Base-by-base conservation (phyloP, 495 filamentous ascomycete species). In the Aspergillus steynii region DNA sequence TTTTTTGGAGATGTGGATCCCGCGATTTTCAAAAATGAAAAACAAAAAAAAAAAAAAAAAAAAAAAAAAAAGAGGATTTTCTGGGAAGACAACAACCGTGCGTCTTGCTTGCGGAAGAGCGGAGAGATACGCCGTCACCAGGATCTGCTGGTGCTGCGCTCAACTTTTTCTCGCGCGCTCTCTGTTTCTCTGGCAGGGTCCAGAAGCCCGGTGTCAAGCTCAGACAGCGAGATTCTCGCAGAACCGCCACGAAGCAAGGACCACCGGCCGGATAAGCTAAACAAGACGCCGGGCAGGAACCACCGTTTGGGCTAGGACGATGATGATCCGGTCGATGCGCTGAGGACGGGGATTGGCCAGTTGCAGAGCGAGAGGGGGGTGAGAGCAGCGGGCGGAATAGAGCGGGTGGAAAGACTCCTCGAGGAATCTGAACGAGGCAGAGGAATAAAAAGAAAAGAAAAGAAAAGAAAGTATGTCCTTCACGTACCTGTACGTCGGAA, bases 191-290 rank as follows among this genome's bases (percentile, higher is more conserved):
- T 61, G 42, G 50, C 50, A 61, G 63, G 55, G 63, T 65, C 63
- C 63, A 65, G 59, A 65, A 49, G 58, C 56, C 42, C 48, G 47
- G 53, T 60, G 60, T 62, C 63, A 65, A 65, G 63, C 63, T 62
- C 60, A 58, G 63, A 62, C 63, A 62, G 56, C 56, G 49, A 62
- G 58, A 60, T 61, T 56, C 50, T 56, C 57, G 32, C 50, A 52
- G 58, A 61, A 59, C 62, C 63, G 67, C 67, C 67, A 69, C 67
- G 59, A 69, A 69, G 67, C 67, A 69, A 69, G 67, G 67, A 69
- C 67, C 67, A 66, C 46, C 53, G 53, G 29, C 66, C 61, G 60
- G 62, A 60, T 61, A 54, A 63, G 61, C 61, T 67, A 63, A 61
- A 56, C 56, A 55, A 58, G 60, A 62, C 64, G 60, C 64, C 56